Base-by-base conservation (phyloP, 2,329 filamentous ascomycete species). In the Plectosphaerella sp. region DNA sequence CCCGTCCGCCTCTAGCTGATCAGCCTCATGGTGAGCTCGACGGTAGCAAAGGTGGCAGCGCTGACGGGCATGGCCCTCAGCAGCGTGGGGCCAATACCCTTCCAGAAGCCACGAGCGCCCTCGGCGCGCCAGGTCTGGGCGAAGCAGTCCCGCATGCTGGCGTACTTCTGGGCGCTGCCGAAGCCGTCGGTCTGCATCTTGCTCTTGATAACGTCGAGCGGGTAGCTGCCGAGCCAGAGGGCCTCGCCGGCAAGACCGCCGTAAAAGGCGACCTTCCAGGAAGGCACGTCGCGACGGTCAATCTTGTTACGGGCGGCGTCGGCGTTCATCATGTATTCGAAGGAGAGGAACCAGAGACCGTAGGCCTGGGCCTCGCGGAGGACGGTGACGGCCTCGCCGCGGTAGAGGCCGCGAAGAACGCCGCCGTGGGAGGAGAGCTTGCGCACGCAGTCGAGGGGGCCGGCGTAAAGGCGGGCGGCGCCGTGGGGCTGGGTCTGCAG, bases 181-280 rank as follows among this genome's bases (percentile, higher is more conserved):
- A 97, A 94, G 0, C 89, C 92, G 72, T 99, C 94, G 53, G 88
- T 96, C 81, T 99, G 94, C 93, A 97, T 97, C 83, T 96, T 97
- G 73, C 91, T 96, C 88, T 99, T 99, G 72, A 99, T 74, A 25
- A 99, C 93, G 72, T 99, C 94, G 59, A 99, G 88, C 20, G 94
- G 94, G 73, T 99, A 99, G 66, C 91, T 96, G 36, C 81, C 80
- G 51, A 99, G 76, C 94, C 94, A 99, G 52, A 99, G 80, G 49
- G 86, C 90, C 78, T 99, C 94, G 61, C 94, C 94, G 0, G 94
- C 94, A 41, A 99, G 71, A 45, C 94, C 94, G 58, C 94, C 94
- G 68, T 97, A 99, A 12, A 90, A 74, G 12, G 94, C 94, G 48
- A 99, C 84, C 74, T 96, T 97, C 70, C 86, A 86, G 49, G 82